Conservation (phyloP, 2,329 filamentous ascomycete species). For the Coniochaeta sp. region DNA sequence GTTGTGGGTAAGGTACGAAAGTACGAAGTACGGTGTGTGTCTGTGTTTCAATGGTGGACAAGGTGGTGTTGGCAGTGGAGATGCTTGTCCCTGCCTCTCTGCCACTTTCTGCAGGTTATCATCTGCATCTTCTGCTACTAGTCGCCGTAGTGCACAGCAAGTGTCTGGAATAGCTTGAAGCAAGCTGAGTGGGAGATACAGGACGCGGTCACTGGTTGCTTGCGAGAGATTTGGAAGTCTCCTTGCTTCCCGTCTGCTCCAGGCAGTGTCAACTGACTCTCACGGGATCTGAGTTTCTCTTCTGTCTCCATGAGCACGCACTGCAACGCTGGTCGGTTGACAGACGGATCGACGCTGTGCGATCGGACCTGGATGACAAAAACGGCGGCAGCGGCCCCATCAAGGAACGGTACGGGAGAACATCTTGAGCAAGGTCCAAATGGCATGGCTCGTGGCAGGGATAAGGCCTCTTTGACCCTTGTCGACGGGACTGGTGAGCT, state of each 20-base stretch:
- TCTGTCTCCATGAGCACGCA: not conserved
- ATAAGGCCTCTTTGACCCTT: not conserved
- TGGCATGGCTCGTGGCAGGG: not conserved
- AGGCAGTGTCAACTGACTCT: not conserved
- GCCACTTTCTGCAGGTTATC: not conserved
- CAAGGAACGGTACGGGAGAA: not conserved
- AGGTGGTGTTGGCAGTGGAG: constrained; percentile 2
- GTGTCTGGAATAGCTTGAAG: not conserved
- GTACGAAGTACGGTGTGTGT: not conserved
- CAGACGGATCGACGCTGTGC: not conserved
- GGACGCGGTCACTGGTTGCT: not conserved
- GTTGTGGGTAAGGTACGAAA: constrained; percentile 2
- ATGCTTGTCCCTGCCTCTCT: not conserved
- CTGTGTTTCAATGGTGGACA: constrained; percentile 1
- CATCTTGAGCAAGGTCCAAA: not conserved
- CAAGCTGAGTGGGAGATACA: not conserved
- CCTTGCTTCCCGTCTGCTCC: not conserved
- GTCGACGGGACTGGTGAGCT: not conserved
- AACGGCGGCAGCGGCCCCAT: not conserved
- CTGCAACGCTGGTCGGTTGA: not conserved
- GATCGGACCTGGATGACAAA: constrained; percentile 1
- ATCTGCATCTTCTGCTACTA: not conserved
- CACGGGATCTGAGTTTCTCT: not conserved
- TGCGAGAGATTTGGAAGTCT: not conserved
- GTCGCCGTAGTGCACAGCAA: not conserved